These are phyloP conservation scores for Trichoderma simmonsii DNA, from an alignment of 2,329 filamentous ascomycete genomes.

Conservation along the genomic window DNA sequence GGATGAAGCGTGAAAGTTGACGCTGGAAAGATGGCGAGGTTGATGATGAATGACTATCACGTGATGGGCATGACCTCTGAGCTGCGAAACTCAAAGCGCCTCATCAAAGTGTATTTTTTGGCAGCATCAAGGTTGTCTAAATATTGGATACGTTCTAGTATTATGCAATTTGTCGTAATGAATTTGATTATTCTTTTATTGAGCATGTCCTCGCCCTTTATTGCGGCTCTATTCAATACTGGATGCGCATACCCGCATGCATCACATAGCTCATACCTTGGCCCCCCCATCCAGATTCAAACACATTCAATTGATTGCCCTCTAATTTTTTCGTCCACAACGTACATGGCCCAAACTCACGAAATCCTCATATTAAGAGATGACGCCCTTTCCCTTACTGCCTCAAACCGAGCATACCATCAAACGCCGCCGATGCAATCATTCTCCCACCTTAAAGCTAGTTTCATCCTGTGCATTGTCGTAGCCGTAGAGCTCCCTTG, in stretches of 20 bases:
- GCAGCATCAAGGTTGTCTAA: no score
- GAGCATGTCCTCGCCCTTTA: no score
- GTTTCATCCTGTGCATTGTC: not conserved
- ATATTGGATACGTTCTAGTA: not conserved
- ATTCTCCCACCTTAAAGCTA: not conserved
- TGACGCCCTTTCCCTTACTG: slow-evolving; percentile 29
- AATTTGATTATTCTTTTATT: no score
- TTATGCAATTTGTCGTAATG: not conserved
- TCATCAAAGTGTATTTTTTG: not conserved
- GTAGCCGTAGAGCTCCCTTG: not conserved
- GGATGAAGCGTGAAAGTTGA: not conserved
- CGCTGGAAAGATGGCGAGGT: not conserved
- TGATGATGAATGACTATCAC: not conserved
- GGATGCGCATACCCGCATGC: not conserved
- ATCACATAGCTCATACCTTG: not conserved
- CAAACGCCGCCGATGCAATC: slow-evolving; percentile 34
- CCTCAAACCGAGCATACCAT: slow-evolving; percentile 26
- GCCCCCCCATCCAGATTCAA: not conserved
- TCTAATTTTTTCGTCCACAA: slow-evolving; percentile 24
- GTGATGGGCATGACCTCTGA: not conserved
- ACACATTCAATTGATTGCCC: slow-evolving; percentile 20
- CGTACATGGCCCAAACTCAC: slow-evolving; percentile 24
- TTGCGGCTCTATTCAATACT: not conserved
- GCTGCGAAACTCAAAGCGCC: not conserved
- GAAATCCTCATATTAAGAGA: slow-evolving; percentile 26